A percentile compares a stretch with the other conserved stretches of the same genome.
These are phyloP conservation scores for Fusarium coicis DNA, from an alignment of 2,329 filamentous ascomycete species.

Conservation along the genomic window DNA sequence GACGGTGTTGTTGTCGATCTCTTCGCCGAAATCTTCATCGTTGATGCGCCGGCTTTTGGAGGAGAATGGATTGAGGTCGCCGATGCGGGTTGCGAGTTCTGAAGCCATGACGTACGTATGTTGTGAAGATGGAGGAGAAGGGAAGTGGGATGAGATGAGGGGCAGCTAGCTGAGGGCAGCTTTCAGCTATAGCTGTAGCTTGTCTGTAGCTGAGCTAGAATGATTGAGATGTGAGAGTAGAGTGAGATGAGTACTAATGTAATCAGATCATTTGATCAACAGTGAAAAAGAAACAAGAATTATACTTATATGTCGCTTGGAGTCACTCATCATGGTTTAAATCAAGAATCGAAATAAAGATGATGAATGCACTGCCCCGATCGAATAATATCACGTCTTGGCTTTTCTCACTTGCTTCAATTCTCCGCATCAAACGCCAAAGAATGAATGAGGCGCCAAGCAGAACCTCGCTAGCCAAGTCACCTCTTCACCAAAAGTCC, in stretches of 20 bases:
- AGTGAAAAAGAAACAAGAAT: background rate
- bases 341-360: conserved; percentile 1
- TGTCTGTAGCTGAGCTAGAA: background rate
- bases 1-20: conserved; percentile 54
- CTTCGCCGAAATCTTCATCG: conserved; percentile 50
- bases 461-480: background rate
- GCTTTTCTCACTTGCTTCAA: background rate
- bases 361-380: conserved; percentile 27
- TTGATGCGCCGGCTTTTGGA: conserved; percentile 41
- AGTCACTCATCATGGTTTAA: background rate
- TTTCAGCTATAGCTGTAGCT: background rate
- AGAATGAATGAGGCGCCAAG: conserved; percentile 3
- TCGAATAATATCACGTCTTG: conserved; percentile 8
- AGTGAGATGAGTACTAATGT: background rate
- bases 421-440: background rate
- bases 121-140: conserved; percentile 1
- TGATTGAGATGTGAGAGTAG: background rate
- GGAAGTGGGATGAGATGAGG: conserved; percentile 33
- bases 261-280: background rate
- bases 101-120: conserved; percentile 33
- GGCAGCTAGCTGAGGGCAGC: conserved; percentile 16
- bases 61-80: conserved; percentile 47
- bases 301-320: background rate
- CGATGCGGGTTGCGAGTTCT: conserved; percentile 46
- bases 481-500: background rate